Conservation (phyloP, 495 filamentous ascomycete species). For the Xylona heveae region DNA sequence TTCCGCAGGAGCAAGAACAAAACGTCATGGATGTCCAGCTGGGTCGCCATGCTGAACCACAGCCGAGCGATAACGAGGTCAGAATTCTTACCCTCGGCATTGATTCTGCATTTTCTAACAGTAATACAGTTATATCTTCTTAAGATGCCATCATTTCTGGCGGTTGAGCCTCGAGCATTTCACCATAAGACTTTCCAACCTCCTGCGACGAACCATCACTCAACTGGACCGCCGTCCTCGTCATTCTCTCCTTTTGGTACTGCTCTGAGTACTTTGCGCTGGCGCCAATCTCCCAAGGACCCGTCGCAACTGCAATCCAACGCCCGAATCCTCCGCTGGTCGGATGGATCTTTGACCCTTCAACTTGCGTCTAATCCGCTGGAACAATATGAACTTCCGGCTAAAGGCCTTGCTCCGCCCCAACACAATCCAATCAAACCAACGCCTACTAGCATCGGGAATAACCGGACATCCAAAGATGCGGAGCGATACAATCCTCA, state of each 20-base stretch:
- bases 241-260: conserved; percentile 37
- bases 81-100: conserved; percentile 2
- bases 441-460: conserved; percentile 20
- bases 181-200: conserved; percentile 48
- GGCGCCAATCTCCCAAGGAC: conserved; percentile 44
- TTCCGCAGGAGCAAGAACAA: conserved; percentile 20
- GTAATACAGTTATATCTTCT: conserved; percentile 48
- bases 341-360: conserved; percentile 66
- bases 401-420: conserved; percentile 54
- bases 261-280: conserved; percentile 46
- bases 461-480: conserved; percentile 2
- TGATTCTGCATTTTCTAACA: conserved; percentile 1
- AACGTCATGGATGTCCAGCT: conserved; percentile 36
- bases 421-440: conserved; percentile 21
- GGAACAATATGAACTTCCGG: conserved; percentile 60
- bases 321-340: conserved; percentile 58
- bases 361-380: conserved; percentile 48
- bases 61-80: conserved; percentile 45
- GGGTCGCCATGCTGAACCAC: conserved; percentile 46
- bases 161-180: conserved; percentile 52
- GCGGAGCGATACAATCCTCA: conserved; percentile 36
- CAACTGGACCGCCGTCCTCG: conserved; percentile 14
- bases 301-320: conserved; percentile 45
- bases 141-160: conserved; percentile 60
- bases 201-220: conserved; percentile 32